Base-by-base conservation (phyloP, 2,329 filamentous ascomycete genomes). In the Lasiodiplodia citricola region DNA sequence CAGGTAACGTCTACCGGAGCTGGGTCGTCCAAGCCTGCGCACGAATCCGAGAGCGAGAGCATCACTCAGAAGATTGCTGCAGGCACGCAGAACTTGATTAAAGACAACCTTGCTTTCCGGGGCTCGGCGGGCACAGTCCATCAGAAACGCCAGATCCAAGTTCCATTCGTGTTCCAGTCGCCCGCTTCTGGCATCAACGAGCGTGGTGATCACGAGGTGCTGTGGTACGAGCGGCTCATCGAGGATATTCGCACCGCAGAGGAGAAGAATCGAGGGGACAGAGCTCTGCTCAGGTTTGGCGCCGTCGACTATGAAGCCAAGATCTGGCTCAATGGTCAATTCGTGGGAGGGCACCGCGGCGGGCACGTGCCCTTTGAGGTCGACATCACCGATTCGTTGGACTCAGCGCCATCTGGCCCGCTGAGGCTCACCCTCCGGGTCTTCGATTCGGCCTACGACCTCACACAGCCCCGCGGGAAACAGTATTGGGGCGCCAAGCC, bases 131-230 rank as follows among this genome's bases (percentile, higher is more conserved):
- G 75, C 14, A 70, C 73, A 0, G 79, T 78, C 14, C 75, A 85
- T 69, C 73, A 76, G 14, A 87, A 86, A 74, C 81, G 82, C 31
- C 80, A 83, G 11, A 91, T 91, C 70, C 81, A 84, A 44, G 88
- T 91, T 0, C 89, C 89, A 0, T 92, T 86, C 71, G 88, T 87
- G 2, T 91, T 90, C 73, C 90, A 91, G 75, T 84, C 86, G 5
- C 85, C 85, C 0, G 88, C 88, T 0, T 91, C 88, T 0, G 88
- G 88, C 2, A 87, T 91, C 71, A 83, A 86, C 70, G 85, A 90
- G 41, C 84, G 84, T 66, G 87, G 85, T 62, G 87, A 88, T 2
- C 90, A 91, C 74, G 88, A 91, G 75, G 86, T 91, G 4, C 75
- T 91, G 10, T 91, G 89, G 89, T 91, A 91, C 73, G 86, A 90